These are phyloP conservation scores for Solanum corneliomulleri DNA, from an alignment of 257 asterid genomes.

Conservation along the genomic window DNA sequence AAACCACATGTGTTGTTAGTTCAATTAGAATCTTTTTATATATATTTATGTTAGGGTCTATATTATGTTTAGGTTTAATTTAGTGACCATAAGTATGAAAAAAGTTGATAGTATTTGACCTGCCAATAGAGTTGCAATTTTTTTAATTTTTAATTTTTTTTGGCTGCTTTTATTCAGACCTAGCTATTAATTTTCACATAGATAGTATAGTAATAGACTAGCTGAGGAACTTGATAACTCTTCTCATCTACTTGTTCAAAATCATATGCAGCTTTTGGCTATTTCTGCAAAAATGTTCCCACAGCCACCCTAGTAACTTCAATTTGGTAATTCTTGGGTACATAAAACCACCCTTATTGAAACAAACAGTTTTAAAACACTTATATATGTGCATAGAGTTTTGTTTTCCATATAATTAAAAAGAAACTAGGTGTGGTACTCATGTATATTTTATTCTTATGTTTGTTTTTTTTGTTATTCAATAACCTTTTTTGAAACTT, in stretches of 20 bases:
- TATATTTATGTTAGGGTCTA: background rate
- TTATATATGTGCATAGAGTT: background rate
- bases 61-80: background rate
- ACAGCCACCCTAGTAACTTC: background rate
- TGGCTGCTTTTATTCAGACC: conserved; percentile 4
- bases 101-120: conserved; percentile 35
- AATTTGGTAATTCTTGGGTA: conserved; percentile 1
- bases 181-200: background rate
- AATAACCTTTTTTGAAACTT: background rate
- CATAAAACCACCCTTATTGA: background rate
- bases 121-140: conserved; percentile 43
- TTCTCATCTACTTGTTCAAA: conserved; percentile 2
- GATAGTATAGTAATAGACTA: background rate
- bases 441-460: background rate
- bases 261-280: conserved; percentile 17
- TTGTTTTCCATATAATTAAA: background rate
- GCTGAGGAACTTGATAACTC: background rate
- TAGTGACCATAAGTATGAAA: background rate
- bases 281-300: background rate
- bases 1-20: background rate
- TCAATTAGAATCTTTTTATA: background rate
- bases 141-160: background rate
- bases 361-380: background rate
- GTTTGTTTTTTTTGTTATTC: background rate
- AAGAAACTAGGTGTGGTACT: background rate